These are phyloP conservation scores for Coemansia javaensis DNA, from an alignment of 192 early-diverging fungal species.

Conservation along the genomic window DNA sequence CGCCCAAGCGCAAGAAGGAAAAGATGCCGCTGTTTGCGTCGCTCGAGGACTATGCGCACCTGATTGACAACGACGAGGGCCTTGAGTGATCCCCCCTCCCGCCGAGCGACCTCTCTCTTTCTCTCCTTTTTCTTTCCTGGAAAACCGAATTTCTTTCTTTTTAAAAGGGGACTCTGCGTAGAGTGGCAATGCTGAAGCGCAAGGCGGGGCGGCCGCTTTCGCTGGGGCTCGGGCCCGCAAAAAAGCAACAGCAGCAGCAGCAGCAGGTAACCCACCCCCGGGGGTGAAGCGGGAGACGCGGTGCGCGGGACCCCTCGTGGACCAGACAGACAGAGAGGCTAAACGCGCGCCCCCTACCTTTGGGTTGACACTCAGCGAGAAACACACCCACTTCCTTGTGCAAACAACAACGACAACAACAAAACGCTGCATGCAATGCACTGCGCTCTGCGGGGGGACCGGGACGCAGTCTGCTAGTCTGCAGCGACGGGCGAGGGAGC, in stretches of 20 bases:
- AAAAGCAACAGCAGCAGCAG: background rate
- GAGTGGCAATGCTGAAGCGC: slow-evolving; percentile 25
- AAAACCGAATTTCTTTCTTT: background rate
- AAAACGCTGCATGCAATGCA: too few relatives aligned
- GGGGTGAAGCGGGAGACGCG: too few relatives aligned
- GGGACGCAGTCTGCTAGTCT: too few relatives aligned
- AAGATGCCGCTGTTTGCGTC: slow-evolving; percentile 65
- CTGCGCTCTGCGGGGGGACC: too few relatives aligned
- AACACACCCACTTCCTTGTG: too few relatives aligned
- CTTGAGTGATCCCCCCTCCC: slow-evolving; percentile 21
- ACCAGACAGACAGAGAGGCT: too few relatives aligned
- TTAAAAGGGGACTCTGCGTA: background rate
- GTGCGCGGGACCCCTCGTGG: too few relatives aligned
- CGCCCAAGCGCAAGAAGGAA: slow-evolving; percentile 53
- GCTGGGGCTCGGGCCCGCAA: slow-evolving; percentile 8
- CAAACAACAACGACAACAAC: too few relatives aligned
- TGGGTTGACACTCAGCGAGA: too few relatives aligned
- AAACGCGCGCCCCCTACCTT: too few relatives aligned
- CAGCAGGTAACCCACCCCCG: slow-evolving; percentile 20
- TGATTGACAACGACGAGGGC: slow-evolving; percentile 44
- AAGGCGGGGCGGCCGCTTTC: slow-evolving; percentile 15
- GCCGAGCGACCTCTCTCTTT: background rate
- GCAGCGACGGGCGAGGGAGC: too few relatives aligned
- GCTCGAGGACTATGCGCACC: slow-evolving; percentile 64
- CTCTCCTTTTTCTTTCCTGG: background rate